Evolutionary conservation across 257 asterid species (phyloP), one percentile per base, ranked within the genome.

Genomic region (Fraxinus anomala): DNA sequence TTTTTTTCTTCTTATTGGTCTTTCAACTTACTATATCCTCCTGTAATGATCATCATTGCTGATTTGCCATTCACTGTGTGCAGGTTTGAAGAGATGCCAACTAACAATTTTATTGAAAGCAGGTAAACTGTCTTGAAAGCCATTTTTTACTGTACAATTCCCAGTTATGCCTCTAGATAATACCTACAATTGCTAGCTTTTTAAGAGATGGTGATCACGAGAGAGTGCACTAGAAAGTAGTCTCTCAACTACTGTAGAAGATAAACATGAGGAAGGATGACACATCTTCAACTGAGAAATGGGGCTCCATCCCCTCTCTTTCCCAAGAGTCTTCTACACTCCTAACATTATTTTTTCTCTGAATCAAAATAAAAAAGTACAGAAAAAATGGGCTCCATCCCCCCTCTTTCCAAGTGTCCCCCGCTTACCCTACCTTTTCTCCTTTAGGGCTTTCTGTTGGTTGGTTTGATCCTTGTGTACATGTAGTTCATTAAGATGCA

Each of bases 41-140:
- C 77, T 70, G 9, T 39, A 39, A 40, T 61, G 80, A 33, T 33
- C 34, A 34, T 31, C 47, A 79, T 49, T 70, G 81, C 77, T 39
- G 71, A 78, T 24, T 39, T 56, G 13, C 49, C 68, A 54, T 83
- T 82, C 36, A 39, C 73, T 79, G 40, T 59, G 9, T 88, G 84
- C 89, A 95, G 99, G 75, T 96, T 96, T 78, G 99, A 96, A 86
- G 99, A 96, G 89, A 96, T 96, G 99, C 95, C 97, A 3, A 96
- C 99, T 66, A 89, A 93, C 85, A 93, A 96, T 79, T 96, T 66
- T 85, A 98, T 92, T 54, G 99, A 96, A 74, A 96, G 98, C 97
- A 93, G 99, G 99, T 95, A 73, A 16, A 10, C 23, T 9, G 1
- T 75, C 47, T 75, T 44, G 36, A 42, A 42, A 68, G 37, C 80